Evolutionary conservation across 371 early-diverging fungal genomes (phyloP).

Genomic region (Apophysomyces ossiformis): DNA sequence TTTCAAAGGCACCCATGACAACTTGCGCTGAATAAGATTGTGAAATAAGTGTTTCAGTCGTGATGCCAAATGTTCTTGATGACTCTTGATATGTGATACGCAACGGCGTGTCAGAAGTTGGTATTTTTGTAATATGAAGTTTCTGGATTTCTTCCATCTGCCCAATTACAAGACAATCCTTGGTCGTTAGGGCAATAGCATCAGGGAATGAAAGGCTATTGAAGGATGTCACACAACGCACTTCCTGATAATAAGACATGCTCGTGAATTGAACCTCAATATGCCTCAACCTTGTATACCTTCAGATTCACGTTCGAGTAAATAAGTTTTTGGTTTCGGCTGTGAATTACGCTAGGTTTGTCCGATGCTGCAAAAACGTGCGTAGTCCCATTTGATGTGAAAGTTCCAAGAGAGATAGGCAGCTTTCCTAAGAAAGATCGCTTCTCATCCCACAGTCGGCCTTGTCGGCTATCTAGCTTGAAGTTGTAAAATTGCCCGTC

Average conservation of each 20-base stretch:
- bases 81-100: constrained; percentile 73
- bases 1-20: constrained; percentile 56
- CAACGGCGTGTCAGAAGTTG: constrained; percentile 73
- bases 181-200: constrained; percentile 74
- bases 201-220: constrained; percentile 62
- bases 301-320: constrained; percentile 88
- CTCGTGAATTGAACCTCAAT: not conserved
- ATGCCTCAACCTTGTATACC: constrained; percentile 34
- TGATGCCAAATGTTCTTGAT: constrained; percentile 63
- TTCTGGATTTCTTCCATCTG: constrained; percentile 88
- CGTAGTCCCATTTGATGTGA: constrained; percentile 60
- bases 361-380: constrained; percentile 90
- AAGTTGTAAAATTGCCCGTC: constrained; percentile 85
- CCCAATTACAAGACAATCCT: constrained; percentile 73
- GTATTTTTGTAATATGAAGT: constrained; percentile 81
- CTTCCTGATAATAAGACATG: constrained; percentile 47
- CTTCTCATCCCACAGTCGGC: constrained; percentile 62
- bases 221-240: constrained; percentile 74
- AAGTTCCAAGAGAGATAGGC: constrained; percentile 73
- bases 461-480: constrained; percentile 52
- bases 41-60: constrained; percentile 48
- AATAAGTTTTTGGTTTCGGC: constrained; percentile 74
- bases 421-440: constrained; percentile 78
- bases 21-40: constrained; percentile 31
- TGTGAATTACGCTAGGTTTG: constrained; percentile 85